Conservation (phyloP, 176 grass and related monocot species). For the Phragmites australis region DNA sequence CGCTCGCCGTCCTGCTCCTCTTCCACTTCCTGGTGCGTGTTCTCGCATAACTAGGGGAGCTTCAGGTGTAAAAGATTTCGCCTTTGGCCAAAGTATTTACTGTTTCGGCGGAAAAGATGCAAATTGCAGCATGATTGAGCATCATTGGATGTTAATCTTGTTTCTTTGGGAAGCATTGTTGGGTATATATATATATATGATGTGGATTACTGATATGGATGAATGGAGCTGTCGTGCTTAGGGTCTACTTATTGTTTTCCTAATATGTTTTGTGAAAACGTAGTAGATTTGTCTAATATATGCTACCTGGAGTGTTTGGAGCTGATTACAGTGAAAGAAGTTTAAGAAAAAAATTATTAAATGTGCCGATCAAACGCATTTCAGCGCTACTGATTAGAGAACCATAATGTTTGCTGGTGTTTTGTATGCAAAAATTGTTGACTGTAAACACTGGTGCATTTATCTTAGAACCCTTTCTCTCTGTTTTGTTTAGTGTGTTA, state of each 20-base stretch:
- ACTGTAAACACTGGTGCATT: neutral
- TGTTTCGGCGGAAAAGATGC: conserved; percentile 38
- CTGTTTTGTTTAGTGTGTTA: neutral
- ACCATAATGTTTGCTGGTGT: neutral
- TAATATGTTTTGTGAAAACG: neutral
- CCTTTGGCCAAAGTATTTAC: conserved; percentile 85
- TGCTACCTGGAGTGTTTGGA: neutral
- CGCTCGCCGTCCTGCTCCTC: conserved; percentile 59
- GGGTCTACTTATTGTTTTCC: neutral
- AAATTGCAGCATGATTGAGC: neutral
- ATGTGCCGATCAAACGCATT: neutral
- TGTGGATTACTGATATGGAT: neutral
- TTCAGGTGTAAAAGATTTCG: conserved; percentile 89
- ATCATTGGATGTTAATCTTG: neutral
- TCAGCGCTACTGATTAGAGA: neutral
- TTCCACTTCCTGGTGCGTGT: conserved; percentile 82
- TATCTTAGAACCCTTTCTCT: neutral
- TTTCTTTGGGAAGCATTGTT: conserved; percentile 19
- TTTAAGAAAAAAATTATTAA: neutral
- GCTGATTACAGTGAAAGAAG: neutral
- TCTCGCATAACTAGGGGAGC: conserved; percentile 93
- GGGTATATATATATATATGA: too few species aligned
- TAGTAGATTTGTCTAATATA: conserved; percentile 15
- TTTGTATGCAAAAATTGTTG: neutral
- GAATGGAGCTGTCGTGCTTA: neutral